Percentiles rank a stretch among this genome's conserved stretches.
Conservation (phyloP, 257 asterid species). For the Pogostemon cablin region DNA sequence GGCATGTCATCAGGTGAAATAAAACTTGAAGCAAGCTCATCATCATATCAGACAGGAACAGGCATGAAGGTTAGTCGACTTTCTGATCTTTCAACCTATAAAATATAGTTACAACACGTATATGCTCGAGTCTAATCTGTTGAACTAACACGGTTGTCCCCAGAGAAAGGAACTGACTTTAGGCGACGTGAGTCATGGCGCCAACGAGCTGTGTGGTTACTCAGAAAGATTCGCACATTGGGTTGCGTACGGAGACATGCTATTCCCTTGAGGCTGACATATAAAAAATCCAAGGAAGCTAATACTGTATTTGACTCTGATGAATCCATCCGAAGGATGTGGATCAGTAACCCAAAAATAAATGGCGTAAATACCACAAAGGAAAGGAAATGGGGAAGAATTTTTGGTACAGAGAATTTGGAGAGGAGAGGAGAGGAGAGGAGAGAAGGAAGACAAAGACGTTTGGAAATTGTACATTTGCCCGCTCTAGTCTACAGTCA, state of each 20-base stretch:
- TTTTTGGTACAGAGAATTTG: constrained; percentile 48
- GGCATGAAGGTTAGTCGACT: constrained; percentile 62
- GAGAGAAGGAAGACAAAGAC: not conserved
- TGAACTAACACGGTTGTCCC: not conserved
- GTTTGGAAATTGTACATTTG: constrained; percentile 49
- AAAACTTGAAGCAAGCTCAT: constrained; percentile 47
- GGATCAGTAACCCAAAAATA: constrained; percentile 34
- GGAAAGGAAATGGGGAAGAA: constrained; percentile 29
- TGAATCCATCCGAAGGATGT: constrained; percentile 71
- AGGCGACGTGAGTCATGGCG: constrained; percentile 40
- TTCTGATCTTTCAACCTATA: not conserved
- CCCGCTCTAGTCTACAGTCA: constrained; percentile 29
- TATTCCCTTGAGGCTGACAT: constrained; percentile 47
- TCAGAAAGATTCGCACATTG: constrained; percentile 69
- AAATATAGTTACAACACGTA: not conserved
- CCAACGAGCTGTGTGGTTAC: constrained; percentile 40
- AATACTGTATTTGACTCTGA: constrained; percentile 23
- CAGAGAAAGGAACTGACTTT: constrained; percentile 54
- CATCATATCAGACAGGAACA: constrained; percentile 46
- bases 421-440: constrained; percentile 12
- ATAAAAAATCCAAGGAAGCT: constrained; percentile 16
- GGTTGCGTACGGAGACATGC: constrained; percentile 62
- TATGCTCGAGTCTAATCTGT: not conserved
- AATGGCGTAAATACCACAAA: constrained; percentile 34
- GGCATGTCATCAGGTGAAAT: constrained; percentile 53